Evolutionary conservation across 257 asterid species (phyloP), one percentile per base, ranked within the genome.

Genomic region (Nicotiana obtusifolia): DNA sequence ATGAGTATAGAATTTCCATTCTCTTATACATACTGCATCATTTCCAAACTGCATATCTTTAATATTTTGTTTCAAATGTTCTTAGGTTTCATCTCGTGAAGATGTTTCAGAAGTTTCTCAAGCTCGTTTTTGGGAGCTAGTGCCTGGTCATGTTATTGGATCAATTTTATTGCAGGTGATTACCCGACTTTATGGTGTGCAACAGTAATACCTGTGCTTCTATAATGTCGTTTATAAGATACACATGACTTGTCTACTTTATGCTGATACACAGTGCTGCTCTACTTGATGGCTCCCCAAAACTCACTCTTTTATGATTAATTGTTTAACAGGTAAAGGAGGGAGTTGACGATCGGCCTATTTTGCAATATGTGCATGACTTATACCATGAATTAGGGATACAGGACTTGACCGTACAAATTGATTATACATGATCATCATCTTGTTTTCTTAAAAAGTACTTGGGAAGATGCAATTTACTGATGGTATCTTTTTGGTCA

Each of bases 81-180:
- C 35, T 68, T 64, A 94, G 99, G 90, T 95, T 75, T 80, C 90
- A 81, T 88, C 92, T 33, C 90, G 84, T 56, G 95, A 94, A 81
- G 94, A 93, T 78, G 84, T 94, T 81, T 80, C 86, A 24, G 99
- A 95, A 87, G 88, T 92, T 77, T 87, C 90, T 82, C 91, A 91
- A 88, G 97, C 93, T 69, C 97, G 97, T 31, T 92, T 94, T 59
- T 95, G 99, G 99, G 99, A 95, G 77, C 47, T 95, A 86, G 97
- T 91, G 78, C 99, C 99, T 0, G 97, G 99, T 78, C 93, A 94
- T 76, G 93, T 89, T 62, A 89, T 94, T 84, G 99, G 98, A 64
- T 91, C 97, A 66, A 86, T 93, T 86, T 90, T 93, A 54, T 87
- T 95, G 78, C 91, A 86, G 99, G 99, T 93, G 80, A 31, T 76